Percentiles rank a stretch among this genome's conserved stretches.
phyloP scores from a whole-genome alignment of 176 grass and related monocot species.

The Musa beccarii region DNA sequence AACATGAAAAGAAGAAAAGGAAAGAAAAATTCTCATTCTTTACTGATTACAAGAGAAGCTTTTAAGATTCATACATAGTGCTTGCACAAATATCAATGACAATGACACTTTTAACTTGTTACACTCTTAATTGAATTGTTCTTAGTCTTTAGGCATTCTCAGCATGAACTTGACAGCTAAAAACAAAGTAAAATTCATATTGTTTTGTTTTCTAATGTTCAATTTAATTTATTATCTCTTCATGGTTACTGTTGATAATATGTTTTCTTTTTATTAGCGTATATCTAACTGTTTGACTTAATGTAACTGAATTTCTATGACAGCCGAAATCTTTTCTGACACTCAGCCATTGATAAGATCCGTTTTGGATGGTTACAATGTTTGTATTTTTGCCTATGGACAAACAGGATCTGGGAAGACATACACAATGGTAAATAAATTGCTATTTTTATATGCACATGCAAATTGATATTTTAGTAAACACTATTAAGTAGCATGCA shows the following conservation, averaged over 20 bases:
- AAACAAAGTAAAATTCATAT: no score
- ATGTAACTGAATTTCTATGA: conserved; percentile 24
- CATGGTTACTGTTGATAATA: background rate
- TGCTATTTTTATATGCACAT: background rate
- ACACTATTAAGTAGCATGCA: background rate
- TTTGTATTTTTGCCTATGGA: conserved; percentile 93
- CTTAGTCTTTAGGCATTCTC: no score
- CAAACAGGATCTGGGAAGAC: conserved; percentile 84
- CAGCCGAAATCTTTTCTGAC: conserved; percentile 66
- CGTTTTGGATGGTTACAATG: conserved; percentile 75
- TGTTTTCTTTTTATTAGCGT: background rate
- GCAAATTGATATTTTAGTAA: background rate
- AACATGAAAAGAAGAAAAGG: no score
- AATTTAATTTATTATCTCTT: no score
- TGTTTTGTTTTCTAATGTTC: no score
- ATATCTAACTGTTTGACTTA: background rate
- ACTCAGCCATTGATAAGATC: conserved; percentile 74
- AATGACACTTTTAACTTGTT: no score
- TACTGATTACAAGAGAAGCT: no score
- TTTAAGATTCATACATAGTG: no score
- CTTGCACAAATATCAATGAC: no score
- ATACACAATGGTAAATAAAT: conserved; percentile 66
- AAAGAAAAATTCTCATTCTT: no score
- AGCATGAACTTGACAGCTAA: no score
- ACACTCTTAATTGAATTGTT: no score